Evolutionary conservation across 2,329 filamentous ascomycete genomes (phyloP), one percentile per base, ranked within the genome.

Genomic region (Penicillium sp.): DNA sequence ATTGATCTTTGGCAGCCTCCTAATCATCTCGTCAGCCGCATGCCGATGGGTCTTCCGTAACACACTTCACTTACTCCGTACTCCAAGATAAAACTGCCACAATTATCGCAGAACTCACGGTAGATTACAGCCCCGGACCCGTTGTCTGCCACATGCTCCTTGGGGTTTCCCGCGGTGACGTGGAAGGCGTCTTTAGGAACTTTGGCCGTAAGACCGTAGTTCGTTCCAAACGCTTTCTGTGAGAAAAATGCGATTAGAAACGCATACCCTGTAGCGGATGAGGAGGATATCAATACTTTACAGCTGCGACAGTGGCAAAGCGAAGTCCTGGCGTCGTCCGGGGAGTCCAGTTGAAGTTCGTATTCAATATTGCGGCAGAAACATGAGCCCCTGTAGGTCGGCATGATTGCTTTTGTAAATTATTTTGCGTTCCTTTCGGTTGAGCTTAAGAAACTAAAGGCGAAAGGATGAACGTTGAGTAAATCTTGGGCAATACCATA

Each of bases 251-350:
- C 4, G 20, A 4, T 41, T 24, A 27, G 47, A 18, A 38, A 38
- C 1, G 18, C 10, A 4, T 13, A 2, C 13, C 16, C 24, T 18
- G 6, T 31, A 16, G 2, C 14, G 2, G 18, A 13, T 13, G 5
- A 25, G 1, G 18, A 25, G 10, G 20, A 13, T 11, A 5, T 38
- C 35, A 46, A 9, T 55, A 76, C 74, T 63, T 79, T 81, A 69
- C 79, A 82, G 59, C 76, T 79, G 16, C 63, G 55, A 59, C 79
- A 82, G 62, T 82, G 79, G 56, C 79, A 82, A 14, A 82, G 59
- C 9, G 73, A 78, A 1, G 79, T 80, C 20, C 78, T 68, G 2
- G 79, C 79, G 22, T 81, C 72, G 7, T 76, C 73, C 5, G 71
- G 68, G 7, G 75, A 74, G 2, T 63, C 55, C 1, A 82, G 69